phyloP scores from a whole-genome alignment of 139 green algal genomes.

The Edaphochlamys debaryana region DNA sequence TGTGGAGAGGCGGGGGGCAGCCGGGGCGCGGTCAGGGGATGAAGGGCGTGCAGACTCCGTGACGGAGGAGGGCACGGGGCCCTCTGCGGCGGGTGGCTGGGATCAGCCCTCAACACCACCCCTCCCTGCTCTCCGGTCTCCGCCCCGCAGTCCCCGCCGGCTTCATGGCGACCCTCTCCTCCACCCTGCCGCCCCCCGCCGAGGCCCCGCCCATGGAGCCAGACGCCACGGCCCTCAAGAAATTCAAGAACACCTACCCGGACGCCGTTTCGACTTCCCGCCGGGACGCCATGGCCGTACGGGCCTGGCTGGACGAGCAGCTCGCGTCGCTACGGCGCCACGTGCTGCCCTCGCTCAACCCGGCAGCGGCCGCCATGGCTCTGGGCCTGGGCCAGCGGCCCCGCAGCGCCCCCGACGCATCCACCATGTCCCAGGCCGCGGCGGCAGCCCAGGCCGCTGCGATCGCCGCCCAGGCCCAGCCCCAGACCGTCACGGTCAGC shows the following conservation, averaged over 20 bases:
- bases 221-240: slow-evolving; percentile 22
- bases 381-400: too few species aligned
- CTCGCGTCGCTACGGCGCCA: slow-evolving; percentile 12
- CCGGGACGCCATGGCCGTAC: slow-evolving; percentile 8
- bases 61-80: too few species aligned
- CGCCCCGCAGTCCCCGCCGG: slow-evolving; percentile 34
- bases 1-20: background rate
- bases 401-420: too few species aligned
- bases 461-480: too few species aligned
- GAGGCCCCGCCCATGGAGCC: slow-evolving; percentile 27
- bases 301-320: slow-evolving; percentile 42
- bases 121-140: too few species aligned
- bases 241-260: slow-evolving; percentile 33
- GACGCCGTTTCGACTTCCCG: slow-evolving; percentile 26
- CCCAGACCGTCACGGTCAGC: too few species aligned
- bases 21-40: too few species aligned
- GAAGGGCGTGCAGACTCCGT: too few species aligned
- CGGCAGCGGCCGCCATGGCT: background rate
- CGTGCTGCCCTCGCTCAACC: background rate
- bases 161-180: slow-evolving; percentile 28
- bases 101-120: too few species aligned
- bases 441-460: too few species aligned
- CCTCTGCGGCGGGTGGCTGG: too few species aligned
- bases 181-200: slow-evolving; percentile 1
- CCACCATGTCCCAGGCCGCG: too few species aligned